Evolutionary conservation across 2,329 filamentous ascomycete genomes (phyloP).

Genomic region (Zymoseptoria pseudotritici): DNA sequence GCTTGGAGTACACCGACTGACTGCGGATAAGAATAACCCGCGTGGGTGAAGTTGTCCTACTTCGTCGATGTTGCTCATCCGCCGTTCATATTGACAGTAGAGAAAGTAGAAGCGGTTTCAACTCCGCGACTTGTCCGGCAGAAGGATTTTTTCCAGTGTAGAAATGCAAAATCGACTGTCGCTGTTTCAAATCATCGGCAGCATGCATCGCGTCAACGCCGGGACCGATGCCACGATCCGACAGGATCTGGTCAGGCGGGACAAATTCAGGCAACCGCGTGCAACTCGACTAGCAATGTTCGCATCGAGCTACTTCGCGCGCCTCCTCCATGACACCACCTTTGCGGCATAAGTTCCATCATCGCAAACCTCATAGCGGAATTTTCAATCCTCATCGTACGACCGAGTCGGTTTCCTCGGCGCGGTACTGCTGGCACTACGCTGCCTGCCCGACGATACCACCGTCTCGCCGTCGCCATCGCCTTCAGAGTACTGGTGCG

Average conservation of each 20-base stretch:
- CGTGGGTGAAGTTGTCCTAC: not conserved
- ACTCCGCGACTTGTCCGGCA: not conserved
- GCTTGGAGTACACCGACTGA: not conserved
- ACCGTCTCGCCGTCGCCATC: slow-evolving; percentile 8
- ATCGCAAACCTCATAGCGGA: not conserved
- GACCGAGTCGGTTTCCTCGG: slow-evolving; percentile 11
- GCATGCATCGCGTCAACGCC: not conserved
- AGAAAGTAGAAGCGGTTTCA: not conserved
- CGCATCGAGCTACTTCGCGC: not conserved
- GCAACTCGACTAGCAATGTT: not conserved
- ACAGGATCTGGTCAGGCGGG: not conserved
- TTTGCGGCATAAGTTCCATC: not conserved
- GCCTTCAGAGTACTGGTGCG: slow-evolving; percentile 9
- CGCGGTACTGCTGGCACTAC: slow-evolving; percentile 9
- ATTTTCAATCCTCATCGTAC: slow-evolving; percentile 4
- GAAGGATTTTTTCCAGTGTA: not conserved
- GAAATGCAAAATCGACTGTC: not conserved
- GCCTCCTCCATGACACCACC: not conserved
- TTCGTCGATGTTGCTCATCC: not conserved
- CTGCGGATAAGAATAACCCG: not conserved
- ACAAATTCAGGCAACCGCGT: not conserved
- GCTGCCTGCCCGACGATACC: slow-evolving; percentile 21
- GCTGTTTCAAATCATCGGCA: not conserved
- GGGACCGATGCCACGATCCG: not conserved
- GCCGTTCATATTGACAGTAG: not conserved